phyloP scores from a whole-genome alignment of 208 protist genomes.

The Leishmania turanica region DNA sequence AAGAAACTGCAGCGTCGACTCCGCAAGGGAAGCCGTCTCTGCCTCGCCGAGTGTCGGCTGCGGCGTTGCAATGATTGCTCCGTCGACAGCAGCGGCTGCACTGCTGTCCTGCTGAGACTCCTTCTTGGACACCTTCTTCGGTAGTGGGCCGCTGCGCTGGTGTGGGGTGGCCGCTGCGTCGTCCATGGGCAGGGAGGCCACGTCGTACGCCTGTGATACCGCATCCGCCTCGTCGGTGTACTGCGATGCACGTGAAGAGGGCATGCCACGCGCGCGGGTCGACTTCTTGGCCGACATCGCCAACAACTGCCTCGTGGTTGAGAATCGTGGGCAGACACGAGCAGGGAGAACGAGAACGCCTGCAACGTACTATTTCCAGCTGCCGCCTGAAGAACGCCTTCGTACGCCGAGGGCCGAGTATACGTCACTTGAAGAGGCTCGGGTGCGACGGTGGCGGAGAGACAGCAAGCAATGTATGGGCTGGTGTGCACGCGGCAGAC shows the following conservation, averaged over 20 bases:
- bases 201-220: conserved; percentile 21
- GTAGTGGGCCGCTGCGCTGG: not conserved
- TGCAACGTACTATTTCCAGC: not conserved
- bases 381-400: not conserved
- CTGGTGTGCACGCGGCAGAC: not conserved
- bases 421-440: not conserved
- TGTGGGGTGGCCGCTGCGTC: conserved; percentile 13
- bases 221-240: not conserved
- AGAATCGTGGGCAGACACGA: not conserved
- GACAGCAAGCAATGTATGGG: not conserved
- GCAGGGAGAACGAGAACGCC: not conserved
- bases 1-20: conserved; percentile 50
- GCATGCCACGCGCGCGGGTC: not conserved
- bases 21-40: conserved; percentile 41
- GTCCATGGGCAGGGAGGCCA: conserved; percentile 33
- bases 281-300: conserved; percentile 9
- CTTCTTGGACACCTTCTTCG: conserved; percentile 25
- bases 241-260: not conserved
- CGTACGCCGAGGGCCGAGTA: not conserved
- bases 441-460: not conserved
- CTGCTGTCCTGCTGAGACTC: conserved; percentile 11
- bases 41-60: conserved; percentile 26
- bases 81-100: not conserved
- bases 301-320: not conserved
- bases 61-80: not conserved